Conservation (phyloP, 2,329 filamentous ascomycete genomes). For the Diaporthe helianthi region DNA sequence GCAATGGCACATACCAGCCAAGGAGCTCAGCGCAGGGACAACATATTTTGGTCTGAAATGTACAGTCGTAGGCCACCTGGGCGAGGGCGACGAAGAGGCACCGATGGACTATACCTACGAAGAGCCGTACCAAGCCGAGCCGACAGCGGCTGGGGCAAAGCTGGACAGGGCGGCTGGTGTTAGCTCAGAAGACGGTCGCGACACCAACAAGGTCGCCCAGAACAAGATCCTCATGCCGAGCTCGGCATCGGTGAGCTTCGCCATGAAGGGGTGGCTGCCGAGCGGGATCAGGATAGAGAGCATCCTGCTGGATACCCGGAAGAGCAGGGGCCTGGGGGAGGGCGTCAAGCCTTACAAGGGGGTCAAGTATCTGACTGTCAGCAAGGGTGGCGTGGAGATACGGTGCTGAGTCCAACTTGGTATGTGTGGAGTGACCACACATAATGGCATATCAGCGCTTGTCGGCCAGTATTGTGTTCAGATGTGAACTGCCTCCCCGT, state of each 20-base stretch:
- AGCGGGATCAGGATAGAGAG: conserved; percentile 73
- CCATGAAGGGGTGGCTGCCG: conserved; percentile 72
- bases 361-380: conserved; percentile 91
- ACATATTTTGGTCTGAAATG: conserved; percentile 79
- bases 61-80: conserved; percentile 73
- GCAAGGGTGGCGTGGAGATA: conserved; percentile 69
- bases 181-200: conserved; percentile 52
- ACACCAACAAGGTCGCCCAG: conserved; percentile 66
- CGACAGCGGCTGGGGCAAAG: conserved; percentile 46
- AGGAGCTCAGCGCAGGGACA: conserved; percentile 73
- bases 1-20: conserved; percentile 83
- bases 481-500: neutral
- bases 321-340: conserved; percentile 84
- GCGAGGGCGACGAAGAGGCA: conserved; percentile 57
- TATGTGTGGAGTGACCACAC: neutral
- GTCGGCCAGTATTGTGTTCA: no score
- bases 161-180: conserved; percentile 42
- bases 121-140: conserved; percentile 61
- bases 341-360: conserved; percentile 95
- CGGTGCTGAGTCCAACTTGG: conserved; percentile 54
- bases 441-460: neutral
- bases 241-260: conserved; percentile 76
- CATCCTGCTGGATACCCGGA: conserved; percentile 74
- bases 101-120: conserved; percentile 60
- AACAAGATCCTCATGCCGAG: conserved; percentile 83